Evolutionary conservation across 768 basidiomycete genomes (phyloP), one percentile per base, ranked within the genome.

Genomic region (Naganishia vaughanmartiniae): DNA sequence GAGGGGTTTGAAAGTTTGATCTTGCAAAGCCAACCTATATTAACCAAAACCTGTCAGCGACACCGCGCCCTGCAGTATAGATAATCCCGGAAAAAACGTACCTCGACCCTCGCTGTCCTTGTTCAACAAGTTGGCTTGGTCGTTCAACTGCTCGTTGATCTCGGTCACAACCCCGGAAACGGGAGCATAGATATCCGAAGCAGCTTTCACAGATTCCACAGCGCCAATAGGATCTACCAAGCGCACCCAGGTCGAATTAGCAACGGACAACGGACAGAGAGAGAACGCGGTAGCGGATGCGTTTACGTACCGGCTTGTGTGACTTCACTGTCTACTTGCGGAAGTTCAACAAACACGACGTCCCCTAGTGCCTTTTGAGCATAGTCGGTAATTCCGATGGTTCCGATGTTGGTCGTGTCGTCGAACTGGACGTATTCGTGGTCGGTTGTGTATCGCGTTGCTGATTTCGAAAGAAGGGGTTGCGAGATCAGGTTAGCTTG

Each of bases 281-380:
- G 12, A 51, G 24, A 58, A 46, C 39, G 51, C 17, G 34, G 28
- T 19, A 65, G 42, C 12, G 21, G 26, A 30, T 4, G 81, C n/a
- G n/a, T n/a, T n/a, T n/a, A n/a, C 92, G 76, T 74, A 94, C 94
- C 91, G 75, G 90, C 91, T 81, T 89, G 84, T 10, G 78, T 78
- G 66, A 97, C 83, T 70, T 86, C 79, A 0, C 85, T 83, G 5
- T 90, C 93, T 11, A 85, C 78, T 12, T 78, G 75, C 0, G 92
- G 91, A 57, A 99, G 85, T 80, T 98, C 96, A 57, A 98, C 93
- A 83, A 91, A 99, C 56, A 98, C 96, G 65, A 98, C 92, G 80
- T 99, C 96, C 36, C 96, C 96, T 2, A 99, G 86, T 39, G 89
- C 88, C 58, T 88, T 85, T 81, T 97, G 93, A 1, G 96, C 96